Percentiles rank a stretch among this genome's conserved stretches.
These are phyloP conservation scores for Leishmania amazonensis DNA, from an alignment of 208 protist genomes.

Conservation along the genomic window DNA sequence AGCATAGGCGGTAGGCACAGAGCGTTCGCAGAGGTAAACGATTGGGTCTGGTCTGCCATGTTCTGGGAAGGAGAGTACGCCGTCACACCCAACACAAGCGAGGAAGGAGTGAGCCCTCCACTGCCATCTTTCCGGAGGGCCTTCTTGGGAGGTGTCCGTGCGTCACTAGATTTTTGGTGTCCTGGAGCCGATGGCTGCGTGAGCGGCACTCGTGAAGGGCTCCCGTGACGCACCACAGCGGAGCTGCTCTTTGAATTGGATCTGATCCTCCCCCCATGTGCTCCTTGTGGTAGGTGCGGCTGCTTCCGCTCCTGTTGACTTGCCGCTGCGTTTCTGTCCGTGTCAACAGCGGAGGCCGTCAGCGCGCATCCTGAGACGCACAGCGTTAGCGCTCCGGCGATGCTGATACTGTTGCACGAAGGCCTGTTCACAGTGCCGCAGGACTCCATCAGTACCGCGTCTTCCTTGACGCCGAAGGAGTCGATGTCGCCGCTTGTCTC, in stretches of 20 bases:
- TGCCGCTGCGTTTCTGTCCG: not conserved
- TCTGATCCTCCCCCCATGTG: not conserved
- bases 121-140: not conserved
- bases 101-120: not conserved
- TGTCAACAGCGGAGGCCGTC: not conserved
- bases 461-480: not conserved
- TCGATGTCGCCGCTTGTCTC: not conserved
- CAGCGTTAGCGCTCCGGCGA: not conserved
- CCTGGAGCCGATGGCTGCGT: not conserved
- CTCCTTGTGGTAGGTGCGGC: not conserved
- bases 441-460: no score
- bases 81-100: not conserved
- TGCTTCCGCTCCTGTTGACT: not conserved
- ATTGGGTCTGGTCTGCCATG: not conserved
- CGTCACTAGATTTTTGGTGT: not conserved
- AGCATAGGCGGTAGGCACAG: conserved; percentile 12
- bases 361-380: conserved; percentile 2
- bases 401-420: not conserved
- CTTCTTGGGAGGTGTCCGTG: not conserved
- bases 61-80: not conserved
- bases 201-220: not conserved
- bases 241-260: no score
- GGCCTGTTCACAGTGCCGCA: not conserved
- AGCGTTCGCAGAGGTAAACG: not conserved
- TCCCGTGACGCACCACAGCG: not conserved